Evolutionary conservation across 2,329 filamentous ascomycete species (phyloP).

Genomic region (Orbilia brochopaga): DNA sequence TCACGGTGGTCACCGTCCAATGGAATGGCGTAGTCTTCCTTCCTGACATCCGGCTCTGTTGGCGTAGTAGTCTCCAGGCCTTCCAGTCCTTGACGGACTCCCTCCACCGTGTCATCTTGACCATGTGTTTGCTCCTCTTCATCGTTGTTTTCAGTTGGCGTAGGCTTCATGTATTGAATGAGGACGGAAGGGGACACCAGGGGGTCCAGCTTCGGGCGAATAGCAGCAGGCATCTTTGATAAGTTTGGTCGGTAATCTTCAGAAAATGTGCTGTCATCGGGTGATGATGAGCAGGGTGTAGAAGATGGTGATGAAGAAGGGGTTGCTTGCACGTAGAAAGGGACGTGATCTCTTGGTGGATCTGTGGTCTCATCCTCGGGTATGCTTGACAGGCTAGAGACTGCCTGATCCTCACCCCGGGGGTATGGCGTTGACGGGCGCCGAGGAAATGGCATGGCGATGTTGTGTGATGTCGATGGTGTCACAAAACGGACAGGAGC

Average conservation of each 20-base stretch:
- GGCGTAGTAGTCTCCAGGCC: slow-evolving; percentile 21
- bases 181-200: slow-evolving; percentile 7
- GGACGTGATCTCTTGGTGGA: too few species aligned
- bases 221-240: not conserved
- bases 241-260: too few species aligned
- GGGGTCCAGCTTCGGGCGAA: slow-evolving; percentile 13
- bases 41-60: not conserved
- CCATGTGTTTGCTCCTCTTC: not conserved
- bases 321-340: too few species aligned
- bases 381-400: too few species aligned
- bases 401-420: too few species aligned
- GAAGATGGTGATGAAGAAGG: not conserved
- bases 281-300: not conserved
- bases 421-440: not conserved
- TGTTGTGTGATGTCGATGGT: not conserved
- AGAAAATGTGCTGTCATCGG: too few species aligned
- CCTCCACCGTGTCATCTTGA: slow-evolving; percentile 15
- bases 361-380: too few species aligned
- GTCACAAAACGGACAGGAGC: slow-evolving; percentile 7
- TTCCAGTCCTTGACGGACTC: slow-evolving; percentile 8
- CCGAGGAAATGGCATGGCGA: not conserved
- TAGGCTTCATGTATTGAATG: slow-evolving; percentile 4
- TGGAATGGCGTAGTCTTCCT: slow-evolving; percentile 22
- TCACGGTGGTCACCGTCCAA: slow-evolving; percentile 30
- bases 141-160: not conserved